Evolutionary conservation across 805 yeast species (phyloP).

Genomic region (Candida wancherniae): DNA sequence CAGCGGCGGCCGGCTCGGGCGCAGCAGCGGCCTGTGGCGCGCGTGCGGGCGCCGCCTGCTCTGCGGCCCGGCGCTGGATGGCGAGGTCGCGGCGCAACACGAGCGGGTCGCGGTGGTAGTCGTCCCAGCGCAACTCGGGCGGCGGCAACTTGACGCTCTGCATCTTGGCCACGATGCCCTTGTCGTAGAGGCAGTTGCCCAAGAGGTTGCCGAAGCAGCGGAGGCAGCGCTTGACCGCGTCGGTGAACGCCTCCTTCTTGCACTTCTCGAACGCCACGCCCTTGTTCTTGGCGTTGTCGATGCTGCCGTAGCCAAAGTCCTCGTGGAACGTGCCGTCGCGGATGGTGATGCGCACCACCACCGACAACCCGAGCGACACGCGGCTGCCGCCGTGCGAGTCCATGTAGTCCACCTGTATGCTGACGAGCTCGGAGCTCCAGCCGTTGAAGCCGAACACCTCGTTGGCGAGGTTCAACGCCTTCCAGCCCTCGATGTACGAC

Average conservation of each 20-base stretch:
- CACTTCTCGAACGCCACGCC: conserved; percentile 77
- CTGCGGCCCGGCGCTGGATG: conserved; percentile 9
- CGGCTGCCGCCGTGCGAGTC: conserved; percentile 53
- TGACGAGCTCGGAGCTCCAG: conserved; percentile 70
- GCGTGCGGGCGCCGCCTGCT: too few species aligned
- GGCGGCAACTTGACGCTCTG: conserved; percentile 34
- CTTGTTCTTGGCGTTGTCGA: conserved; percentile 64
- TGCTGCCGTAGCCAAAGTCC: conserved; percentile 70
- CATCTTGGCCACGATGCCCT: conserved; percentile 52
- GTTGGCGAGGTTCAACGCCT: conserved; percentile 72
- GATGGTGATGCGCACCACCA: conserved; percentile 64
- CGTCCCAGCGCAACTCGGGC: conserved; percentile 26
- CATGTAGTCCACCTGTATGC: conserved; percentile 62
- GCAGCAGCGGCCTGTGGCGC: too few species aligned
- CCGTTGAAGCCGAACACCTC: conserved; percentile 81
- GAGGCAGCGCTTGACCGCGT: conserved; percentile 73
- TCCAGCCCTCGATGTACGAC: conserved; percentile 80
- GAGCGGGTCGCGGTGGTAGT: conserved; percentile 36
- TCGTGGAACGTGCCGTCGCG: conserved; percentile 81
- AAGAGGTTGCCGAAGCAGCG: conserved; percentile 75
- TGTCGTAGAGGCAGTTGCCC: conserved; percentile 83
- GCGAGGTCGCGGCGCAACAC: conserved; percentile 26
- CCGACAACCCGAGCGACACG: conserved; percentile 63
- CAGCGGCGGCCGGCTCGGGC: background rate
- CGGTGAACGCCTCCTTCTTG: conserved; percentile 80